A percentile compares a stretch with the other conserved stretches of the same genome.
phyloP scores from a whole-genome alignment of 2,329 filamentous ascomycete genomes.

The Alternaria solani region DNA sequence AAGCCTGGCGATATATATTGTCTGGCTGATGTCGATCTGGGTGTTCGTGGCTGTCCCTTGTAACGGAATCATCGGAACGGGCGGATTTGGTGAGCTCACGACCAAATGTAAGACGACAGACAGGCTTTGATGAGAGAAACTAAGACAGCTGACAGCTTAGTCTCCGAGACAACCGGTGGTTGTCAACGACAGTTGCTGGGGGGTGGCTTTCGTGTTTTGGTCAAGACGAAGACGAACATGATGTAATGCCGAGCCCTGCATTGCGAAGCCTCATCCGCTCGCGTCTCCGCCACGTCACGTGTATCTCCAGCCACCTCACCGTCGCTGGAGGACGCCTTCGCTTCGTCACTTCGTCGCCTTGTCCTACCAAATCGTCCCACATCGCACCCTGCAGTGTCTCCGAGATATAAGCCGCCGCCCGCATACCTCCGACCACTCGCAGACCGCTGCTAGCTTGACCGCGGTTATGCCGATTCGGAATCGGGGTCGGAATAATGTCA shows the following conservation, averaged over 20 bases:
- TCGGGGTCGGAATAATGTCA: neutral
- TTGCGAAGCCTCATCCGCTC: neutral
- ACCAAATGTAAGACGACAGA: conserved; percentile 3
- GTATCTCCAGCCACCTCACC: neutral
- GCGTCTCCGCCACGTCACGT: conserved; percentile 10
- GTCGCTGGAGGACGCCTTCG: neutral
- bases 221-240: neutral
- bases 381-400: neutral
- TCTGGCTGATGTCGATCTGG: neutral
- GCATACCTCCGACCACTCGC: neutral
- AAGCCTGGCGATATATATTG: conserved; percentile 9
- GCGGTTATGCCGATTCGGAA: neutral
- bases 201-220: neutral
- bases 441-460: neutral
- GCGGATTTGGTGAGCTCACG: neutral
- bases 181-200: neutral
- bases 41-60: conserved; percentile 15
- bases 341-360: neutral
- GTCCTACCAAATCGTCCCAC: neutral
- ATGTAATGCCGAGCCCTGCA: conserved; percentile 10
- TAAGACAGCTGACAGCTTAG: conserved; percentile 13
- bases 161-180: conserved; percentile 19
- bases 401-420: neutral
- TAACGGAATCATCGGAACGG: conserved; percentile 17
- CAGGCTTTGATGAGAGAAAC: conserved; percentile 3